Conservation (phyloP, 1,139 yeast species). For the Nakaseomyces kungkrabaensis region DNA sequence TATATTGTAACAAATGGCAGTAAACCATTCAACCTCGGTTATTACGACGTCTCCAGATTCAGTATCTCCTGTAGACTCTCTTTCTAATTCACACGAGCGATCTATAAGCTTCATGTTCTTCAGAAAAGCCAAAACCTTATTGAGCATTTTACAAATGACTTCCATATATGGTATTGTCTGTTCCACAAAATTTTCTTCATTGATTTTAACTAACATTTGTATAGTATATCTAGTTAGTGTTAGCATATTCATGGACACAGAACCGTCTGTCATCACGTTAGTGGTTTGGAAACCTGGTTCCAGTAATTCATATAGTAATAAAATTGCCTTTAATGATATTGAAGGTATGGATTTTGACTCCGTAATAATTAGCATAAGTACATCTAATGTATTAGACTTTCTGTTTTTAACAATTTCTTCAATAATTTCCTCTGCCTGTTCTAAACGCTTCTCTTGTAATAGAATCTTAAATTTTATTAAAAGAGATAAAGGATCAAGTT, state of each 20-base stretch:
- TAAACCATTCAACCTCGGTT: constrained; percentile 26
- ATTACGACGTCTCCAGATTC: constrained; percentile 11
- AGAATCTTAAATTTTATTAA: constrained; percentile 11
- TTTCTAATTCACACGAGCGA: too few relatives aligned
- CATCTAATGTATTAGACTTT: constrained; percentile 12
- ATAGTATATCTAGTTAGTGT: constrained; percentile 18
- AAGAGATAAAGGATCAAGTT: constrained; percentile 14
- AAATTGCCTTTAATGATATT: constrained; percentile 11
- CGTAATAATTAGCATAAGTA: constrained; percentile 16
- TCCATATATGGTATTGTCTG: background rate
- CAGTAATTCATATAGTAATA: constrained; percentile 14
- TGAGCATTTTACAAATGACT: constrained; percentile 2
- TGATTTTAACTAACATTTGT: constrained; percentile 18
- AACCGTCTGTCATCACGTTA: background rate
- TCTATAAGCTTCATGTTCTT: constrained; percentile 6
- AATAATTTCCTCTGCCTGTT: constrained; percentile 8
- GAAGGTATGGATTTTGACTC: constrained; percentile 15
- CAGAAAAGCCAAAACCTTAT: background rate
- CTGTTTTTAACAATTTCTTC: constrained; percentile 10
- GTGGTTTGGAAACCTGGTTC: constrained; percentile 2
- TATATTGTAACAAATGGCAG: constrained; percentile 20
- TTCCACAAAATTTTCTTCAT: constrained; percentile 10
- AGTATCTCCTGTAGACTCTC: background rate
- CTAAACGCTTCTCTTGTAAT: constrained; percentile 5
- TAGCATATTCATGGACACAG: constrained; percentile 11